Base-by-base conservation (phyloP, 441 rosid genomes). In the Erysimum cheiri region DNA sequence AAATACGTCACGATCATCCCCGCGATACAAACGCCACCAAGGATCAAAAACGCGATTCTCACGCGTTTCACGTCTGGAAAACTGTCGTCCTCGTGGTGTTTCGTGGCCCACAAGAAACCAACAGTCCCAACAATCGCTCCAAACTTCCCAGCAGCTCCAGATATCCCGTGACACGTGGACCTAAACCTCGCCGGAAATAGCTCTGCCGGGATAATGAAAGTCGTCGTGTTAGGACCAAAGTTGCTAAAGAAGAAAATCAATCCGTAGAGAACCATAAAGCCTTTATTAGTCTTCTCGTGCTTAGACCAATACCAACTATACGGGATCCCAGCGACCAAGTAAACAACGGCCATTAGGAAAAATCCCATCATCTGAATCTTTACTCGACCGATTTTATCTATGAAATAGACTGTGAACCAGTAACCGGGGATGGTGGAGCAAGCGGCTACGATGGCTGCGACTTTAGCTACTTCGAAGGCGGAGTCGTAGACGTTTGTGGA, bases 201-300 rank as follows among this genome's bases (percentile, higher is more conserved):
- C 57, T 92, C 94, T 0, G 92, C 96, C 0, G 97, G 97, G 31
- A 89, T 79, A 1, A 92, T 88, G 60, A 88, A 92, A 0, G 97
- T 89, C 1, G 97, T 89, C 0, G 92, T 83, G 57, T 92, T 88
- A 1, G 94, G 97, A 31, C 98, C 94, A n/a, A 85, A 87, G 67
- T 88, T 85, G 19, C 91, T 81, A 36, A 88, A 92, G 85, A 87
- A 85, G 75, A 81, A 89, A 0, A 85, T 78, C 3, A 85, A 70
- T 6, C 80, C 85, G 5, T 85, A 89, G 2, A 89, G 61, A 59
- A 82, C 50, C 67, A 85, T 52, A 64, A 88, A 87, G 0, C 81
- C 86, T 63, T 48, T 69, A 10, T 75, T 64, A 57, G 8, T 19
- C 40, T 57, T 46, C 1, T 41, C 66, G 1, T 75, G 12, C 0